Conservation (phyloP, 257 asterid species). For the Parsonsia alboflavescens region DNA sequence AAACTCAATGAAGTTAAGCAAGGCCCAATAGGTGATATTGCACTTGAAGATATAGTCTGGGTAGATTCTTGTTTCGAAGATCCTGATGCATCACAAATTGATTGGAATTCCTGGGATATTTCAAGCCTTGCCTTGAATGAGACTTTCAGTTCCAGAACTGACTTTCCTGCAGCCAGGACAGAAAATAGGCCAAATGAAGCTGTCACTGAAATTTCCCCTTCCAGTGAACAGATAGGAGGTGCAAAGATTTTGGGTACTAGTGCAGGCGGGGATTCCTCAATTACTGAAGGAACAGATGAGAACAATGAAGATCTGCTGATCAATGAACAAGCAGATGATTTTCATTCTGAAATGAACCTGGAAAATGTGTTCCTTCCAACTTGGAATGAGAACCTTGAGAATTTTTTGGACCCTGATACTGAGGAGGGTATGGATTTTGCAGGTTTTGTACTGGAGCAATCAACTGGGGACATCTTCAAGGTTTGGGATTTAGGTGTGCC, state of each 20-base stretch:
- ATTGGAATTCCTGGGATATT: slow-evolving; percentile 35
- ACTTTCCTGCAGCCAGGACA: slow-evolving; percentile 15
- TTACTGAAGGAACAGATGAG: slow-evolving; percentile 18
- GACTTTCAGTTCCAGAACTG: slow-evolving; percentile 18
- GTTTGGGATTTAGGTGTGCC: slow-evolving; percentile 40
- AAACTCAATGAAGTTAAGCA: slow-evolving; percentile 16
- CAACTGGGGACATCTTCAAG: slow-evolving; percentile 34
- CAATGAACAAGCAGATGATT: slow-evolving; percentile 24
- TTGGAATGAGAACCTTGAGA: slow-evolving; percentile 37
- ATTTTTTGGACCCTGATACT: slow-evolving; percentile 25
- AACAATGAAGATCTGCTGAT: slow-evolving; percentile 15
- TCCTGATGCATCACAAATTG: slow-evolving; percentile 27
- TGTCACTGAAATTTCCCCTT: slow-evolving; percentile 16
- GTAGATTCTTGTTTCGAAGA: slow-evolving; percentile 68
- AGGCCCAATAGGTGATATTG: slow-evolving; percentile 22
- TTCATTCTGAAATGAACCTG: slow-evolving; percentile 34
- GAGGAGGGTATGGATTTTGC: slow-evolving; percentile 31
- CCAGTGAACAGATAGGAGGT: slow-evolving; percentile 10
- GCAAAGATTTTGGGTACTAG: slow-evolving; percentile 15
- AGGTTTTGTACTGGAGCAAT: slow-evolving; percentile 24
- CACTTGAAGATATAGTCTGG: slow-evolving; percentile 65
- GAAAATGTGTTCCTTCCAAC: slow-evolving; percentile 50
- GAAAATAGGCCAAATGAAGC: slow-evolving; percentile 18
- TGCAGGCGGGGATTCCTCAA: slow-evolving; percentile 12
- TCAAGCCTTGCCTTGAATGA: slow-evolving; percentile 34